phyloP scores from a whole-genome alignment of 2,329 filamentous ascomycete genomes.

The Aspergillus pseudonomiae region DNA sequence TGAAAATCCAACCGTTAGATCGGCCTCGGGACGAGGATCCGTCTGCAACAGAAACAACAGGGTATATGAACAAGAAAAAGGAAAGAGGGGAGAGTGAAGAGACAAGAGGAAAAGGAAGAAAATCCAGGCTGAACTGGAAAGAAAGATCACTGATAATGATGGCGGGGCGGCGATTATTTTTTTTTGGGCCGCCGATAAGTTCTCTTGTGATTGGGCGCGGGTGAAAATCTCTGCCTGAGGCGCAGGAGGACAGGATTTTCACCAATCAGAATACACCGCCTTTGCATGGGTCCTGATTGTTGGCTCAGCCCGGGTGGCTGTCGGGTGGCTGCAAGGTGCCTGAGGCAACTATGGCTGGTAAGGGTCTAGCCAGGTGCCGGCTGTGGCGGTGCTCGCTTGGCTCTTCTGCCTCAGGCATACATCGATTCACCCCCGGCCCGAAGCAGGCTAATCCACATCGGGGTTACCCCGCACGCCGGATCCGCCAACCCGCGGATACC shows the following conservation, averaged over 20 bases:
- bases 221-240: slow-evolving; percentile 26
- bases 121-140: slow-evolving; percentile 2
- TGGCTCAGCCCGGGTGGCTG: background rate
- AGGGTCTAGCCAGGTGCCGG: background rate
- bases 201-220: slow-evolving; percentile 2
- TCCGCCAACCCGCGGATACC: slow-evolving; percentile 3
- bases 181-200: slow-evolving; percentile 11
- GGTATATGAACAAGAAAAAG: slow-evolving; percentile 9
- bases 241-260: background rate
- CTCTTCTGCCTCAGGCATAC: slow-evolving; percentile 1
- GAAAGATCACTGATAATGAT: slow-evolving; percentile 11
- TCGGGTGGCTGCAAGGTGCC: rapidly evolving
- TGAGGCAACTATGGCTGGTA: background rate
- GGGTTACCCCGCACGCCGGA: slow-evolving; percentile 23
- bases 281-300: slow-evolving; percentile 8
- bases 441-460: slow-evolving; percentile 10
- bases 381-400: background rate
- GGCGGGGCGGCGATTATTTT: slow-evolving; percentile 10
- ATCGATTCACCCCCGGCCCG: background rate
- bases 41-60: slow-evolving; percentile 10
- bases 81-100: slow-evolving; percentile 10
- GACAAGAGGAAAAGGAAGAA: slow-evolving; percentile 10
- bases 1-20: background rate
- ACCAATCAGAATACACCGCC: slow-evolving; percentile 12
- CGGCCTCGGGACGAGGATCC: background rate